Evolutionary conservation across 768 basidiomycete genomes (phyloP).

Genomic region (Suillus alpinus): DNA sequence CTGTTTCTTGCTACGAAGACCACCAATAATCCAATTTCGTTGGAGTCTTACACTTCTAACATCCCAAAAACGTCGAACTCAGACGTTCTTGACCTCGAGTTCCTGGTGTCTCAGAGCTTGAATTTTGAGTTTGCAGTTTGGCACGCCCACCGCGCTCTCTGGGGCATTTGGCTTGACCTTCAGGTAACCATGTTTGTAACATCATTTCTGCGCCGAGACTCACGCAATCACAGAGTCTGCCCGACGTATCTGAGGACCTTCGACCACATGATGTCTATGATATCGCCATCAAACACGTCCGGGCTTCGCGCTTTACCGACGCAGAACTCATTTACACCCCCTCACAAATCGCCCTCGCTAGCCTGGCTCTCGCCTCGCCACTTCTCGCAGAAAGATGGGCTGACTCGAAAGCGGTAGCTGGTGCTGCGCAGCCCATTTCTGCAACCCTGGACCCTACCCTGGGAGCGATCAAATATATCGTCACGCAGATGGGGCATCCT

Average conservation of each 20-base stretch:
- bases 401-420: conserved; percentile 33
- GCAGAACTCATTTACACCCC: conserved; percentile 90
- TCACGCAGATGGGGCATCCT: conserved; percentile 51
- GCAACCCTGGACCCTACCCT: conserved; percentile 31
- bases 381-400: conserved; percentile 62
- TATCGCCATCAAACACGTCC: conserved; percentile 60
- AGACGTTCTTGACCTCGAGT: conserved; percentile 93
- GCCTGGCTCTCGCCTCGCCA: conserved; percentile 64
- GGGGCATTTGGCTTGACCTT: conserved; percentile 86
- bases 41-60: conserved; percentile 79
- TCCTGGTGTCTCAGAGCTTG: conserved; percentile 91
- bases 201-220: conserved; percentile 8
- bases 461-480: conserved; percentile 50
- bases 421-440: conserved; percentile 10
- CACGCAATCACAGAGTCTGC: conserved; percentile 47
- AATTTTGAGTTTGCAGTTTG: conserved; percentile 93
- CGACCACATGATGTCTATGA: conserved; percentile 58
- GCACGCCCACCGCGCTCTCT: conserved; percentile 85
- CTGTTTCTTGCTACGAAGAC: conserved; percentile 96
- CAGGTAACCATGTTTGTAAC: conserved; percentile 52
- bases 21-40: conserved; percentile 87
- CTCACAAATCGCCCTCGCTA: conserved; percentile 88
- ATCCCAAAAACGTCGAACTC: conserved; percentile 79
- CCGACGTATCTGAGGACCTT: conserved; percentile 47
- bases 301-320: conserved; percentile 85